Evolutionary conservation across 306 rosid genomes (phyloP), one percentile per base, ranked within the genome.

Genomic region (Casuarina cunninghamiana): DNA sequence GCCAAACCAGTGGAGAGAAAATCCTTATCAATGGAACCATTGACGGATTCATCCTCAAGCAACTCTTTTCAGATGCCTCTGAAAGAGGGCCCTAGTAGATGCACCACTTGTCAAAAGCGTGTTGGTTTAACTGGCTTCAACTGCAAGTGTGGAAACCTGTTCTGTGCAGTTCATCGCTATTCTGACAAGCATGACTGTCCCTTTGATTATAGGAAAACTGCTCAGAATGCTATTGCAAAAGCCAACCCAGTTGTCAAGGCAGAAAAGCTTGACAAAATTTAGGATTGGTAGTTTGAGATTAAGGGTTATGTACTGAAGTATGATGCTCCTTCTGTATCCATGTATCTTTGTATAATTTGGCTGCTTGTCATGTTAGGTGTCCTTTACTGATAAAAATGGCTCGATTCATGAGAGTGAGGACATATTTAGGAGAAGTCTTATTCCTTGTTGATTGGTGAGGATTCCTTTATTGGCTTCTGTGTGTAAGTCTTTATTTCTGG

Each of bases 211-310:
- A 80, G 79, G 66, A 74, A 85, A 68, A 83, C 83, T 73, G 97
- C 84, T 67, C 93, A 78, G 73, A 86, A 85, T 39, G 94, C 89
- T 72, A 90, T 90, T 80, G 94, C 95, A 5, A 90, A 90, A 81
- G 93, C 94, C 85, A 92, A 92, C 75, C 97, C 95, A 45, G 77
- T 90, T 7, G 84, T 90, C 70, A 92, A 87, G 90, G 95, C 93
- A 51, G 93, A 88, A 55, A 92, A 92, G 82, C 88, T 92, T 50
- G 97, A 92, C 70, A 92, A 92, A 77, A 88, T 92, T 75, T 92
- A 88, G 89, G 74, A 10, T 55, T 63, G 61, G n/a, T 76, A 79
- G 72, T 5, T 32, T 17, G 75, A 72, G 75, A 71, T 42, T 80
- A 72, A 76, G 81, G 55, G 70, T 45, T 74, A 75, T 82, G 75